Base-by-base conservation (phyloP, 192 early-diverging fungal genomes). In the Funneliformis geosporum region DNA sequence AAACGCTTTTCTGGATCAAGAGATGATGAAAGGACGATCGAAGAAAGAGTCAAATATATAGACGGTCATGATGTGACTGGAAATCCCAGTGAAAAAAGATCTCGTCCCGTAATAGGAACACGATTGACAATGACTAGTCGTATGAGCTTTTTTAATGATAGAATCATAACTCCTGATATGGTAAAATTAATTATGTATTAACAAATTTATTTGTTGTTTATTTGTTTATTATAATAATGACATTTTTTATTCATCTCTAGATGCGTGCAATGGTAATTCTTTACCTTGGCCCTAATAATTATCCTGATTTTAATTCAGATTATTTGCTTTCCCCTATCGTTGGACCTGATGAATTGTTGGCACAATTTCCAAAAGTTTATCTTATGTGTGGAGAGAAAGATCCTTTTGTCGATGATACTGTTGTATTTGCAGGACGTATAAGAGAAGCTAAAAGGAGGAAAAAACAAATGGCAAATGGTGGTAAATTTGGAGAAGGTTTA, bases 361-460 rank as follows among this genome's bases (percentile, higher is more conserved):
- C 94, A 3, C 88, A 92, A 55, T 99, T 97, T 83, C 97, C 97
- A 23, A 93, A 93, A 28, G 93, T 93, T 0, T 96, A 94, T 82
- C 90, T 98, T 67, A 88, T 99, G 68, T 94, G 93, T 77, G 97
- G 97, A 59, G 96, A 98, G 79, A 97, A 97, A 80, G 97, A 99
- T 82, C 97, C 97, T 4, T 90, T 99, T 59, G 95, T 99, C 6
- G 97, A 99, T 84, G 97, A 99, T 84, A 96, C 97, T 4, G 92
- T 98, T 25, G 84, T 99, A 21, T 93, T 98, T 84, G 95, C 95
- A 9, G 94, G 91, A 10, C 91, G 95, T 14, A 84, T 99, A 23
- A 91, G 96, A 46, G 88, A 91, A 33, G 95, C 96, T 65, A 98
- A 97, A 82, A 83, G 87, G 28, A 86, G 25, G 83, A 78, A 68